These are phyloP conservation scores for Alternaria infectoria DNA, from an alignment of 2,329 filamentous ascomycete species.

Conservation along the genomic window DNA sequence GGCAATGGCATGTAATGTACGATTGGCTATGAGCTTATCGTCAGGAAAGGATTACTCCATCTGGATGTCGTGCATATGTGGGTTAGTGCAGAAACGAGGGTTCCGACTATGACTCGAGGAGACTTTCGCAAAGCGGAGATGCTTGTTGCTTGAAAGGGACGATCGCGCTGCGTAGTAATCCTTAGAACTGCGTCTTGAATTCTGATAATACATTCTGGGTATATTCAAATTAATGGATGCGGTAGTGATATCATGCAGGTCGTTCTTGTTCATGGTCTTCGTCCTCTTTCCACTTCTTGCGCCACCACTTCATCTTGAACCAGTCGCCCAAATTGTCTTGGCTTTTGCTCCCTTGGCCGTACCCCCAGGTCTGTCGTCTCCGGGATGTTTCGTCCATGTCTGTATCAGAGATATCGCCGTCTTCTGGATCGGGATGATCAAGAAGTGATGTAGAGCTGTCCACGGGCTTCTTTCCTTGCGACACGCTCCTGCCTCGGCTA, in stretches of 20 bases:
- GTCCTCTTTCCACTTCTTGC: slow-evolving; percentile 42
- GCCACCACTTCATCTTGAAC: slow-evolving; percentile 49
- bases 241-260: slow-evolving; percentile 14
- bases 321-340: slow-evolving; percentile 43
- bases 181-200: neutral
- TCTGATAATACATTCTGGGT: slow-evolving; percentile 3
- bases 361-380: slow-evolving; percentile 36
- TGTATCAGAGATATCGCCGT: slow-evolving; percentile 38
- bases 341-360: slow-evolving; percentile 23
- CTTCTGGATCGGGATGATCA: slow-evolving; percentile 36
- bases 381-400: slow-evolving; percentile 27
- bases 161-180: neutral
- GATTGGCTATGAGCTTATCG: slow-evolving; percentile 5
- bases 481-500: slow-evolving; percentile 31
- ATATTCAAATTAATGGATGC: slow-evolving; percentile 10
- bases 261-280: slow-evolving; percentile 15
- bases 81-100: neutral
- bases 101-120: neutral
- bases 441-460: slow-evolving; percentile 31
- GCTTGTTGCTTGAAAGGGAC: neutral
- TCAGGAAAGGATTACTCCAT: slow-evolving; percentile 4
- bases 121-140: neutral
- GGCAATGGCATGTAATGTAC: neutral
- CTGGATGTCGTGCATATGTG: slow-evolving; percentile 1
- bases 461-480: slow-evolving; percentile 38